A percentile compares a stretch with the other conserved stretches of the same genome.
phyloP scores from a whole-genome alignment of 306 rosid species.

The Prosopis cineraria region DNA sequence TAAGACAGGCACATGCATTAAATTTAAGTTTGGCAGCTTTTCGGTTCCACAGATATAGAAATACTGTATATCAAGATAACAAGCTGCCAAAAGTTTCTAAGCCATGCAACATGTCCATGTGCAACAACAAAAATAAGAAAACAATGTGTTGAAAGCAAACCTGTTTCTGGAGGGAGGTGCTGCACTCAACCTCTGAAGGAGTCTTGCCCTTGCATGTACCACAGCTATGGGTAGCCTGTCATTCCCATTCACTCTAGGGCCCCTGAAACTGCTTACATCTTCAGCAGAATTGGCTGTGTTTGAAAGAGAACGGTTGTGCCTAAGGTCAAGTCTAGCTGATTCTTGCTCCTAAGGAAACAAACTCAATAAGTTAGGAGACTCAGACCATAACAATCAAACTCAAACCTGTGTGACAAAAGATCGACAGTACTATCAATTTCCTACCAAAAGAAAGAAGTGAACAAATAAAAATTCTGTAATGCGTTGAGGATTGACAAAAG shows the following conservation, averaged over 20 bases:
- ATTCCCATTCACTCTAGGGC: constrained; percentile 40
- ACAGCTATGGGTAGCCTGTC: constrained; percentile 82
- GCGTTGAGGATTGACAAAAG: background rate
- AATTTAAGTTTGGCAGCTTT: background rate
- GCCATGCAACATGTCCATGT: background rate
- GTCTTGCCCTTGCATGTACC: constrained; percentile 80
- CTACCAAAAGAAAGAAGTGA: background rate
- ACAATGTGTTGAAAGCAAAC: constrained; percentile 41
- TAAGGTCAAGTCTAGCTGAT: constrained; percentile 45
- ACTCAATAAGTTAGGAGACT: background rate
- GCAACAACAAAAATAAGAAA: background rate
- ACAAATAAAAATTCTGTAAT: background rate
- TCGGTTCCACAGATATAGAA: background rate
- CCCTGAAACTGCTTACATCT: constrained; percentile 37
- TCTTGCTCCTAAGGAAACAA: constrained; percentile 51
- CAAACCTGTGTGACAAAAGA: background rate
- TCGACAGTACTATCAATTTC: background rate
- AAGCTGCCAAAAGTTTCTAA: background rate
- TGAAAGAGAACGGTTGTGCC: constrained; percentile 37
- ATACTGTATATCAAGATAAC: background rate
- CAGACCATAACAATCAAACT: background rate
- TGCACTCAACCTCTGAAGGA: constrained; percentile 86
- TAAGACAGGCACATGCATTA: background rate
- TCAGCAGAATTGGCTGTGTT: constrained; percentile 43
- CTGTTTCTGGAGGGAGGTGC: constrained; percentile 56